Evolutionary conservation across 2,329 filamentous ascomycete species (phyloP), one percentile per base, ranked within the genome.

Genomic region (Fusarium begoniae): DNA sequence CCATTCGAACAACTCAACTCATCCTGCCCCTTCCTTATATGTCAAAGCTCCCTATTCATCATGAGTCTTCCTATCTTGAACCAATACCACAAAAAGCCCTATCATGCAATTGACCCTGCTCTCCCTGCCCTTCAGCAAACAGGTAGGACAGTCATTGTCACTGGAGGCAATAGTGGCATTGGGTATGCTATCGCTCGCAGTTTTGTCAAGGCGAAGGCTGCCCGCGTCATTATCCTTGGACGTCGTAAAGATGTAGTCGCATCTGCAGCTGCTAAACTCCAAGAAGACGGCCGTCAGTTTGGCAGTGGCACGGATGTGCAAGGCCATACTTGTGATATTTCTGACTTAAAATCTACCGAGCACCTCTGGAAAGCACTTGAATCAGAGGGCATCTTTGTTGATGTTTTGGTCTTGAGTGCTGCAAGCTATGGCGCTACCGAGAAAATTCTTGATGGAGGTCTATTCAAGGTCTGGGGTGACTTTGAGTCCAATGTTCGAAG

Each of bases 401-500:
- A 63, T 12, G 32, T 58, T 6, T 22, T 63, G 3, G 60, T 63
- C 2, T 15, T 47, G 6, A 63, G 7, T 22, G 51, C 60, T 22
- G 51, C 60, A 20, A 40, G 22, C 3, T 60, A 38, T 26, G 45
- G 45, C 6, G 22, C 35, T 20, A 41, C 6, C 3, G 26, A 60
- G 22, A 35, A 22, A 20, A 53, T 60, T 24, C 45, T 60, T 20
- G 28, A 41, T 10, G 35, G 45, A 24, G 57, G 45, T 26, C 17
- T 26, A 17, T 9, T 9, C 3, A 41, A 53, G 8, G 45, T 60
- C 17, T 60, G 45, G 57, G 22, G 35, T 10, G 45, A 60, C 17
- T 60, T 60, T 8, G 57, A 60, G 22, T 40, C 35, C 13, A 60
- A 60, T 32, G 45, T 60, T 7, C 26, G 45, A 41, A 53, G 45